Percentiles rank a stretch among this genome's conserved stretches.
phyloP scores from a whole-genome alignment of 2,329 filamentous ascomycete species.

The Colletotrichum sp. region DNA sequence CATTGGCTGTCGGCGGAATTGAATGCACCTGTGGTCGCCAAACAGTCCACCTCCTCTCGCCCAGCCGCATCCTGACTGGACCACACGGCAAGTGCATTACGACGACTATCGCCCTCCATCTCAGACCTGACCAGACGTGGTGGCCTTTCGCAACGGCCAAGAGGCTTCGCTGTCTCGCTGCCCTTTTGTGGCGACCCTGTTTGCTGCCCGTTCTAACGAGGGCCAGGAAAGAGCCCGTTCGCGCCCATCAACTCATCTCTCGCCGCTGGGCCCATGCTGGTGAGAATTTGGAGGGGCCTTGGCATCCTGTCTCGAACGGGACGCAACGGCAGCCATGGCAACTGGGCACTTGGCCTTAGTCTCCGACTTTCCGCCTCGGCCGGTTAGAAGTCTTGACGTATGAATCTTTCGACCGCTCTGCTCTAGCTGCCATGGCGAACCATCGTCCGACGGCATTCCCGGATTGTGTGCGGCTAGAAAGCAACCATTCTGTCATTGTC shows the following conservation, averaged over 20 bases:
- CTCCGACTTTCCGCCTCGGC: not conserved
- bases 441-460: not conserved
- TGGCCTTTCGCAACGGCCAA: not conserved
- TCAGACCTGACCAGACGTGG: not conserved
- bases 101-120: constrained; percentile 5
- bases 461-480: not conserved
- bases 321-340: not conserved
- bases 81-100: not conserved
- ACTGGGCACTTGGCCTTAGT: not conserved
- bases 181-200: not conserved
- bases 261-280: not conserved
- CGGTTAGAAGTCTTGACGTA: not conserved
- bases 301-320: not conserved
- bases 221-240: not conserved
- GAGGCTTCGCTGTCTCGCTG: not conserved
- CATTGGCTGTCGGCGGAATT: not conserved
- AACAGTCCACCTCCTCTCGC: not conserved
- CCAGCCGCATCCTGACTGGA: constrained; percentile 1
- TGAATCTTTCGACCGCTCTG: not conserved
- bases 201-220: not conserved
- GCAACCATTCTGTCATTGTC: not conserved
- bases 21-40: not conserved
- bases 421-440: not conserved
- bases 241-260: not conserved
- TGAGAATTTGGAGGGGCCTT: not conserved